Percentiles rank a stretch among this genome's conserved stretches.
Conservation (phyloP, 78 protist genomes). For the Monocercomonoides exilis region DNA sequence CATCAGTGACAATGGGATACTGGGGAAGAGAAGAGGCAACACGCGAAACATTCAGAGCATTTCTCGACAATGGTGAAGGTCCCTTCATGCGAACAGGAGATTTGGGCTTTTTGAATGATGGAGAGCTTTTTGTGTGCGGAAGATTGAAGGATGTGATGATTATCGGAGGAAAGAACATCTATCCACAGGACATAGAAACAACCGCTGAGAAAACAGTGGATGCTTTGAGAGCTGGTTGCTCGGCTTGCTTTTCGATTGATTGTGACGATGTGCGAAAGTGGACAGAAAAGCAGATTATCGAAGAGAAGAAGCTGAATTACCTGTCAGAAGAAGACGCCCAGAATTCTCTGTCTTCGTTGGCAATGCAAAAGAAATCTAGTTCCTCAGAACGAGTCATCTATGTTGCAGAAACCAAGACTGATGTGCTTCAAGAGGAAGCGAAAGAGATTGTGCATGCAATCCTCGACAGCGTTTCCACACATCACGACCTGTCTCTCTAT, state of each 20-base stretch:
- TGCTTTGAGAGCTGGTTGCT: slow-evolving; percentile 8
- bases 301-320: too few relatives aligned
- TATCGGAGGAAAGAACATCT: slow-evolving; percentile 6
- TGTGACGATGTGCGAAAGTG: too few relatives aligned
- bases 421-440: neutral
- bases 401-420: neutral
- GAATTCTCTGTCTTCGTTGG: too few relatives aligned
- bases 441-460: neutral
- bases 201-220: neutral
- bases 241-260: neutral
- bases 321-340: too few relatives aligned
- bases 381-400: neutral
- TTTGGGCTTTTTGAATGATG: slow-evolving; percentile 10
- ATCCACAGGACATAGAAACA: slow-evolving; percentile 12
- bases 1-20: neutral
- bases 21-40: neutral
- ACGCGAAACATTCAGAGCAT: slow-evolving; percentile 1
- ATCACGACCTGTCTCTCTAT: neutral
- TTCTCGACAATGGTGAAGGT: slow-evolving; percentile 1
- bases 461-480: neutral
- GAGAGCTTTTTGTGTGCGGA: neutral
- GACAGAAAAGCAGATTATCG: too few relatives aligned
- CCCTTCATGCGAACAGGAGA: slow-evolving; percentile 28
- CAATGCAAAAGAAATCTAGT: too few relatives aligned
- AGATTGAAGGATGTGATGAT: slow-evolving; percentile 30